phyloP scores from a whole-genome alignment of 208 protist genomes.

The Balamuthia mandrillaris region DNA sequence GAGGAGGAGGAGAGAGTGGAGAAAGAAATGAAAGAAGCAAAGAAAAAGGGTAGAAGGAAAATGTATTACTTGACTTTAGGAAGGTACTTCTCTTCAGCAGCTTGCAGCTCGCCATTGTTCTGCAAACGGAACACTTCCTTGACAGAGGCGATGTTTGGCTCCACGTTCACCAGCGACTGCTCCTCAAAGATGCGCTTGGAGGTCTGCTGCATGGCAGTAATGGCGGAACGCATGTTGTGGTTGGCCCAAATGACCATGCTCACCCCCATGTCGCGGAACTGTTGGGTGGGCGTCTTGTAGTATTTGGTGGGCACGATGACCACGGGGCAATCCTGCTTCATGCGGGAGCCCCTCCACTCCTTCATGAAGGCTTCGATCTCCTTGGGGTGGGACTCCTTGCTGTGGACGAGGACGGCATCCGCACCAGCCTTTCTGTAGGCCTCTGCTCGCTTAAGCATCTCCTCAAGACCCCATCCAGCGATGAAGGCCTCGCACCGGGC shows the following conservation, averaged over 20 bases:
- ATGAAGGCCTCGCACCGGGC: constrained; percentile 80
- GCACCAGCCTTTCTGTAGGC: constrained; percentile 74
- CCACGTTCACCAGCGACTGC: constrained; percentile 65
- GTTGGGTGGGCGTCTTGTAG: constrained; percentile 61
- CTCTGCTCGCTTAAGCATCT: constrained; percentile 72
- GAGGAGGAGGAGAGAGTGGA: too few relatives aligned
- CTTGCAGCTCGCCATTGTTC: constrained; percentile 64
- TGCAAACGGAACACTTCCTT: constrained; percentile 78
- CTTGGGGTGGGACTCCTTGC: constrained; percentile 67
- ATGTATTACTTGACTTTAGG: too few relatives aligned
- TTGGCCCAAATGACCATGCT: constrained; percentile 77
- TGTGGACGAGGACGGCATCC: constrained; percentile 78
- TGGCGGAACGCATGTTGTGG: constrained; percentile 69
- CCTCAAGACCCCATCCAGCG: constrained; percentile 77
- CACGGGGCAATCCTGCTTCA: constrained; percentile 63
- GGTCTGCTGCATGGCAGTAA: constrained; percentile 70
- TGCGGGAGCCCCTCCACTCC: constrained; percentile 64
- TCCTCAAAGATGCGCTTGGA: constrained; percentile 68
- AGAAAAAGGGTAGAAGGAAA: too few relatives aligned
- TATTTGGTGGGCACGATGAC: constrained; percentile 82
- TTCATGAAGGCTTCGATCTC: constrained; percentile 77
- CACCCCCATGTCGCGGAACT: constrained; percentile 70
- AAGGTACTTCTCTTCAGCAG: constrained; percentile 72
- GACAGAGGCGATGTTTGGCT: constrained; percentile 66
- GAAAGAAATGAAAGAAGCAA: too few relatives aligned